Base-by-base conservation (phyloP, 169 alveolate species). In the Nephromyces sp. region DNA sequence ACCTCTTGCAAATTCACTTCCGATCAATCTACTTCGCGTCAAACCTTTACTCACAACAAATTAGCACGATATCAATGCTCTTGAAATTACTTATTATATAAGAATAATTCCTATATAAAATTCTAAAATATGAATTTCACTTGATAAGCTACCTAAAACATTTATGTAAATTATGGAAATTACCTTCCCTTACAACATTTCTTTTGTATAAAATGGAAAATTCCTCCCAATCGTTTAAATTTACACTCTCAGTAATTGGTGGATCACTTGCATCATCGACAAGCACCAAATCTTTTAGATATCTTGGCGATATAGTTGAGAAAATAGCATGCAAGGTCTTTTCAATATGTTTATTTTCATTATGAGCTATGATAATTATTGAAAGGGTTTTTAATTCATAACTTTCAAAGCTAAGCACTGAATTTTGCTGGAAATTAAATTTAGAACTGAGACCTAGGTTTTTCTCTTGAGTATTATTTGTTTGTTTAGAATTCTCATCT, bases 191-290 rank as follows among this genome's bases (percentile, higher is more conserved):
- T 28, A 66, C 63, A 22, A 76, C 80, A 29, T 76, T 66, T 24
- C 90, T 70, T 15, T 81, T 63, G 70, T 75, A 34, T 31, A 67
- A 69, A 1, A 84, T 80, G 81, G 77, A 25, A 77, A 72, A 33
- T 66, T 66, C 63, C 62, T 62, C 25, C 57, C 75, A 63, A 71
- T 25, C 28, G 3, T 28, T 30, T 33, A 8, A 21, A 6, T 27
- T 1, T 32, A 65, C 24, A 32, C 35, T 30, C 30, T 74, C 35
- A 34, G 51, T 21, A 29, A 84, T 35, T 0, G 89, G 84, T 0
- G 82, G 84, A 1, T 34, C 34, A 52, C 85, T 76, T 6, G 61
- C 79, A 67, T 84, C 89, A 33, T 84, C 89, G 76, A 80, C 89
- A 68, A 84, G 62, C 32, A 84, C 77, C 35, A 84, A 77, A 33